Conservation (phyloP, 768 basidiomycete species). For the Lactarius sanguifluus region DNA sequence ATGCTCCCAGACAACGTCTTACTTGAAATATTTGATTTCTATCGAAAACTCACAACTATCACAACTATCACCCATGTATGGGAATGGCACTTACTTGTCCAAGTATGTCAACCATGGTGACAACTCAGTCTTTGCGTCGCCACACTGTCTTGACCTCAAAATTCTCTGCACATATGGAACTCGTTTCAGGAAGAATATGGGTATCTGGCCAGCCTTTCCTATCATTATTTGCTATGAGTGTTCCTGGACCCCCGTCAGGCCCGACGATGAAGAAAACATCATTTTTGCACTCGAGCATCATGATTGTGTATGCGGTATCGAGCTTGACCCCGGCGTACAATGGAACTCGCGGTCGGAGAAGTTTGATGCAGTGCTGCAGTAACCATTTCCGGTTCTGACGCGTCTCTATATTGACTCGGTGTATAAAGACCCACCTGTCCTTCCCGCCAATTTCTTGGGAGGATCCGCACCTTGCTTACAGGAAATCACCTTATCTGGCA, state of each 20-base stretch:
- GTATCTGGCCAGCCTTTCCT: not conserved
- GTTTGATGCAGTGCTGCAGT: not conserved
- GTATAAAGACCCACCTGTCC: not conserved
- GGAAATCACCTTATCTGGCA: too few relatives aligned
- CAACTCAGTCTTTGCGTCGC: not conserved
- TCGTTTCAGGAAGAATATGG: not conserved
- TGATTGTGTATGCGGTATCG: not conserved
- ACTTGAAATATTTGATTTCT: not conserved
- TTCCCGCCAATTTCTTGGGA: not conserved
- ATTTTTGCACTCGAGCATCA: not conserved
- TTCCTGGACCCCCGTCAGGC: too few relatives aligned
- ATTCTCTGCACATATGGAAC: not conserved
- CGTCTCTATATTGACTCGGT: not conserved
- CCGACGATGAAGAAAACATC: not conserved
- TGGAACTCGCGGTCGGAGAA: not conserved
- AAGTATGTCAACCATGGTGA: slow-evolving; percentile 1
- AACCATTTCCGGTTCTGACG: not conserved
- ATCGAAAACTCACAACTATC: not conserved
- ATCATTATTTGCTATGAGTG: not conserved
- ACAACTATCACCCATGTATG: not conserved
- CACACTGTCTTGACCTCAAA: not conserved
- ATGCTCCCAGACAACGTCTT: not conserved
- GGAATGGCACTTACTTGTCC: not conserved
- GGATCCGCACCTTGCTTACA: too few relatives aligned
- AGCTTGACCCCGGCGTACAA: not conserved